These are phyloP conservation scores for Alternaria ventricosa DNA, from an alignment of 2,329 filamentous ascomycete genomes.

Conservation along the genomic window DNA sequence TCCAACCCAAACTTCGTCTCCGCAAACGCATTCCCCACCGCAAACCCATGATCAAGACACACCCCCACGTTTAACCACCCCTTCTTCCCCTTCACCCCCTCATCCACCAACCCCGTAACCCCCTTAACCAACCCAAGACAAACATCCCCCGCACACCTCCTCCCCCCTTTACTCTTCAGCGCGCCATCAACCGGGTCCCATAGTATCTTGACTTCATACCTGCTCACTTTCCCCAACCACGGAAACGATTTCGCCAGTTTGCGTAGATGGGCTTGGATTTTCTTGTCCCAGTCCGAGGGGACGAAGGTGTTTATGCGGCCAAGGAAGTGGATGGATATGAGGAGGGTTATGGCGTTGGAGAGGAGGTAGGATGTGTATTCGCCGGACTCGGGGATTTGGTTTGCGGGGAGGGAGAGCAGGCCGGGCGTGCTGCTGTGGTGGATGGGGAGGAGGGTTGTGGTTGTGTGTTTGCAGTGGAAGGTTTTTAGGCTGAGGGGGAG, in stretches of 20 bases:
- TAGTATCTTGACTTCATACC: slow-evolving; percentile 31
- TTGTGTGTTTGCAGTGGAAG: slow-evolving; percentile 35
- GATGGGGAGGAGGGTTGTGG: slow-evolving; percentile 28
- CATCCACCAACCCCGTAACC: slow-evolving; percentile 23
- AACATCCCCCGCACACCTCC: slow-evolving; percentile 19
- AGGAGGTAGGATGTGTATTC: slow-evolving; percentile 37
- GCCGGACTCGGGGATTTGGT: too few species aligned
- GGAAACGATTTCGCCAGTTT: slow-evolving; percentile 32
- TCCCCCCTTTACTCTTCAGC: slow-evolving; percentile 22
- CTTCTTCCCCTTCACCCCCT: slow-evolving; percentile 13
- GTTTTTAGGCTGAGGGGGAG: slow-evolving; percentile 33
- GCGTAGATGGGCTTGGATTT: slow-evolving; percentile 24
- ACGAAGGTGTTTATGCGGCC: slow-evolving; percentile 35
- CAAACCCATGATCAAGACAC: slow-evolving; percentile 17
- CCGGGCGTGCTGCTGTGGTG: slow-evolving; percentile 30
- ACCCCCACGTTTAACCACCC: slow-evolving; percentile 23
- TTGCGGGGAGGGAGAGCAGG: slow-evolving; percentile 37
- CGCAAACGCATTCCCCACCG: slow-evolving; percentile 9
- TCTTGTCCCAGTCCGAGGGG: slow-evolving; percentile 37
- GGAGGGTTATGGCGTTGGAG: slow-evolving; percentile 24
- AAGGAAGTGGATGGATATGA: slow-evolving; percentile 32
- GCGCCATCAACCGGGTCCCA: slow-evolving; percentile 30
- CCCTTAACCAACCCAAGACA: slow-evolving; percentile 23
- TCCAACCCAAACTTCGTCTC: slow-evolving; percentile 21
- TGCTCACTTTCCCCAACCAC: slow-evolving; percentile 31